Base-by-base conservation (phyloP, 176 grass and related monocot genomes). In the sorghum (Sorghum bicolor) region DNA sequence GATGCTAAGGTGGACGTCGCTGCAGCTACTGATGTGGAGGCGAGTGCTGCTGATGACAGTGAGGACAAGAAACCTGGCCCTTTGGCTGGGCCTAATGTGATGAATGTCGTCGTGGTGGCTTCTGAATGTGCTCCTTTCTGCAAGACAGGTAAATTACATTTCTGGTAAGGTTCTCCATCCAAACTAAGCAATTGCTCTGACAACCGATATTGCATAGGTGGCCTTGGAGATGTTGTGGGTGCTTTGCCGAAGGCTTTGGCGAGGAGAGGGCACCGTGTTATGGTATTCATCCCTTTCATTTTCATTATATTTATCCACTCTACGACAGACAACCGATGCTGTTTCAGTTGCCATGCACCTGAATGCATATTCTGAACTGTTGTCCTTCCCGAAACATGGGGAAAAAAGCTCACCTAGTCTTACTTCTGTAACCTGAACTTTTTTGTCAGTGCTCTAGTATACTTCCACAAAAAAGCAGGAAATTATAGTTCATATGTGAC, bases 171-270 rank as follows among this genome's bases (percentile, higher is more conserved):
- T 31, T 31, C 43, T 74, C 26, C 44, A 47, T 48, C 41, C 14
- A 48, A 19, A 25, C 13, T 45, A 6, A 30, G 12, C 28, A 26
- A 74, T 72, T 34, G 20, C 31, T 41, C 16, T 66, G 50, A 89
- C 26, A 1, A 17, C 19, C 22, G 26, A n/a, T 80, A 44, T 78
- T 17, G 64, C 81, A 67, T 58, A 98, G 96, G 96, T 81, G 96
- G 96, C 38, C 96, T 98, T 74, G 95, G 92, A 88, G 95, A 98
- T 88, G 95, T 98, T 48, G 95, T 74, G 53, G 88, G 92, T 83
- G 90, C 95, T 88, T 80, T 98, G 81, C 95, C 90, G 20, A 98
- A 98, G 89, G 95, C 95, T 88, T 84, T 98, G 88, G 95, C 95
- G 5, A 98, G 92, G 65, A 93, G 95, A 86, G 92, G 95, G n/a